Conservation (phyloP, 169 alveolate genomes). For the Babesia divergens region DNA sequence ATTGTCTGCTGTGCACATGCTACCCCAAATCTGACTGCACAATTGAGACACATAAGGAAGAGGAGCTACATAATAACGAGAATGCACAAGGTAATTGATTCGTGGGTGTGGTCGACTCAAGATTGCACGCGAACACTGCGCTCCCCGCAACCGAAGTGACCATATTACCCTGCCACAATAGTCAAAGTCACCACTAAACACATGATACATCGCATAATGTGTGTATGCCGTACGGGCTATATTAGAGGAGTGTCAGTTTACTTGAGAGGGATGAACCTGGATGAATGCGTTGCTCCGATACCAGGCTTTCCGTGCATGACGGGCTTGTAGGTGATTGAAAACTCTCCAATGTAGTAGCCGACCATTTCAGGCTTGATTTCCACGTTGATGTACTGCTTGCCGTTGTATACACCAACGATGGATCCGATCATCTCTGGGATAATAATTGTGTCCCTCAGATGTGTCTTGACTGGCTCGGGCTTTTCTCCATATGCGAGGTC, state of each 20-base stretch:
- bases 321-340: slow-evolving; percentile 98
- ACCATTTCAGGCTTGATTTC: slow-evolving; percentile 99
- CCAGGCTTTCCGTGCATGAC: slow-evolving; percentile 99
- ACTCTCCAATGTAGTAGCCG: slow-evolving; percentile 98
- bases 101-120: not conserved
- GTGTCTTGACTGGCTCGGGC: slow-evolving; percentile 94
- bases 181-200: not conserved
- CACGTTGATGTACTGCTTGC: slow-evolving; percentile 93
- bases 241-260: slow-evolving; percentile 22
- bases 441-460: slow-evolving; percentile 91
- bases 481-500: slow-evolving; percentile 90
- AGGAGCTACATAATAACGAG: slow-evolving; percentile 62
- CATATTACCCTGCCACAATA: no score
- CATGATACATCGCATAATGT: not conserved
- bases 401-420: slow-evolving; percentile 96
- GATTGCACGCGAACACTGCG: not conserved
- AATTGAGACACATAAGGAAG: slow-evolving; percentile 82
- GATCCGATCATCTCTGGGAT: slow-evolving; percentile 98
- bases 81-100: not conserved
- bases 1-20: slow-evolving; percentile 76
- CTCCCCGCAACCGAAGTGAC: no score
- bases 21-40: slow-evolving; percentile 83
- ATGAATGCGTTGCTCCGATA: slow-evolving; percentile 94
- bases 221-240: not conserved
- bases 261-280: slow-evolving; percentile 91